phyloP scores from a whole-genome alignment of 371 early-diverging fungal species.

The Mucor lusitanicus region DNA sequence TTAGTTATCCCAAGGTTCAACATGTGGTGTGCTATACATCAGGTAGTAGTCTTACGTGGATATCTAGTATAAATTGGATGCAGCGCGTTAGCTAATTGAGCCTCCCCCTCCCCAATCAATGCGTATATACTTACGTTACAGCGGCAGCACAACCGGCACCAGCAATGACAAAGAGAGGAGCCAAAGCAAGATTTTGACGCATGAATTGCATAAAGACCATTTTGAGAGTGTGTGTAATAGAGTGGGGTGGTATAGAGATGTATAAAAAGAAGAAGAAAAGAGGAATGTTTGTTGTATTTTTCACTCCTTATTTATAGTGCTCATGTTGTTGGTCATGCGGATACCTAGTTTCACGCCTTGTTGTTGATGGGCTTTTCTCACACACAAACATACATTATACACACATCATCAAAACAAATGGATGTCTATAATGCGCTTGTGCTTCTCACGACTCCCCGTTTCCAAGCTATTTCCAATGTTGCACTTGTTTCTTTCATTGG shows the following conservation, averaged over 20 bases:
- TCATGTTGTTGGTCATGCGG: slow-evolving; percentile 1
- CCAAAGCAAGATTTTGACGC: slow-evolving; percentile 44
- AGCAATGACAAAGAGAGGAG: slow-evolving; percentile 46
- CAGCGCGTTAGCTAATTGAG: not conserved
- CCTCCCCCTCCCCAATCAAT: no score
- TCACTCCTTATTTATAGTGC: not conserved
- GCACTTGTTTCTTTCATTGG: not conserved
- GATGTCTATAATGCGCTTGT: not conserved
- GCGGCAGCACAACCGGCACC: slow-evolving; percentile 51
- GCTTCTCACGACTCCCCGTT: not conserved
- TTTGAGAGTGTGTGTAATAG: slow-evolving; percentile 3
- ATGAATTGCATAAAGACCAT: slow-evolving; percentile 28
- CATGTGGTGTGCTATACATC: not conserved
- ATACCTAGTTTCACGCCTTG: not conserved
- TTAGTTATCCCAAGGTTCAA: not conserved
- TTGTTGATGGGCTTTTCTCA: not conserved
- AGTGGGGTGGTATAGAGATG: slow-evolving; percentile 2
- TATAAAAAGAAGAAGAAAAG: not conserved
- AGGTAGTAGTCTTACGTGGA: slow-evolving; percentile 18
- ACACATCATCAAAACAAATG: not conserved
- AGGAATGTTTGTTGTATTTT: not conserved
- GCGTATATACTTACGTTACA: slow-evolving; percentile 40
- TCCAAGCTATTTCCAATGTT: not conserved
- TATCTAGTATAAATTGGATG: slow-evolving; percentile 4
- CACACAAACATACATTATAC: not conserved